phyloP scores from a whole-genome alignment of 2,329 filamentous ascomycete species.

The Tolypocladium amazonense region DNA sequence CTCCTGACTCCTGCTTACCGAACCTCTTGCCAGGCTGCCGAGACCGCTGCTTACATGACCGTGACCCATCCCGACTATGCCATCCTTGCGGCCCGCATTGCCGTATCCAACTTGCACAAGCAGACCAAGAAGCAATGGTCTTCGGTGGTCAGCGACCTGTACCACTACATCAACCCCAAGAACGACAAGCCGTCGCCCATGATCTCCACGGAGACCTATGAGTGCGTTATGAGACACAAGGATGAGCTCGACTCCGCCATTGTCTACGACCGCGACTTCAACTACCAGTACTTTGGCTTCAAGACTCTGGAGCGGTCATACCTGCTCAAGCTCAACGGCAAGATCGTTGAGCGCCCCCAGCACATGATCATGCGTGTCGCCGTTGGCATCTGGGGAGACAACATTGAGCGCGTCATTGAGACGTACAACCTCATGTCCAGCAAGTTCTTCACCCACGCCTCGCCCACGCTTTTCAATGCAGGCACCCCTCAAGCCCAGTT shows the following conservation, averaged over 20 bases:
- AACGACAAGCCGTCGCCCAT: slow-evolving; percentile 78
- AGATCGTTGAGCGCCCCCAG: slow-evolving; percentile 93
- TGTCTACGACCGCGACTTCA: slow-evolving; percentile 98
- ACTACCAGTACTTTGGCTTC: slow-evolving; percentile 99
- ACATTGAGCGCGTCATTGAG: slow-evolving; percentile 90
- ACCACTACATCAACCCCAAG: slow-evolving; percentile 92
- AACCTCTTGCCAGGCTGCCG: slow-evolving; percentile 59
- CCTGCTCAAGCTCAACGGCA: slow-evolving; percentile 86
- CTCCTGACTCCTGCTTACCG: background rate
- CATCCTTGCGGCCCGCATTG: slow-evolving; percentile 94
- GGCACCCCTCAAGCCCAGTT: slow-evolving; percentile 91
- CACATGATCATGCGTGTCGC: slow-evolving; percentile 99
- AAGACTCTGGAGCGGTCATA: slow-evolving; percentile 98
- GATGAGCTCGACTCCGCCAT: slow-evolving; percentile 98
- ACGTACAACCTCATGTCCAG: slow-evolving; percentile 99
- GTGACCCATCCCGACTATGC: slow-evolving; percentile 98
- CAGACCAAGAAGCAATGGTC: slow-evolving; percentile 99
- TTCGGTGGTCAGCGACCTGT: slow-evolving; percentile 85
- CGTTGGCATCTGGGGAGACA: slow-evolving; percentile 90
- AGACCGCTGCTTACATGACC: slow-evolving; percentile 99
- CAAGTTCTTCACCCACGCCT: slow-evolving; percentile 98
- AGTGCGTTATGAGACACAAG: slow-evolving; percentile 89
- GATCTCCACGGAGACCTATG: slow-evolving; percentile 87
- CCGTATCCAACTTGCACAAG: slow-evolving; percentile 98
- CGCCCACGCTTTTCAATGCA: slow-evolving; percentile 95